Conservation (phyloP, 768 basidiomycete genomes). For the Tephrocybe sp. region DNA sequence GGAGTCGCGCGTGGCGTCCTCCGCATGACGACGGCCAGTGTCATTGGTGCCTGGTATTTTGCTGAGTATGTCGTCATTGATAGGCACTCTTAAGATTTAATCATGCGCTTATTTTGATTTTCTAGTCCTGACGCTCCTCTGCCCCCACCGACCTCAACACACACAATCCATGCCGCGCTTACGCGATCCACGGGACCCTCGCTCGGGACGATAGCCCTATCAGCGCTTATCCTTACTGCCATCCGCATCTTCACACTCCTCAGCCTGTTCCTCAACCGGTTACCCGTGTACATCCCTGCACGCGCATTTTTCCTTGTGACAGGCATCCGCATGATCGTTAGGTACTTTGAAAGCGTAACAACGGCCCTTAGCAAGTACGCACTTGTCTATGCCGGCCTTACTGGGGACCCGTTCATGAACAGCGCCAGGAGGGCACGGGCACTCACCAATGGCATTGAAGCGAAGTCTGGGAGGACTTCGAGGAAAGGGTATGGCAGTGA, state of each 20-base stretch:
- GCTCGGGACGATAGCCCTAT: constrained; percentile 74
- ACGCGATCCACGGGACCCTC: constrained; percentile 79
- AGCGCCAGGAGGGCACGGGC: constrained; percentile 49
- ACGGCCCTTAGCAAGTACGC: constrained; percentile 57
- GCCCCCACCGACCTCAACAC: constrained; percentile 58
- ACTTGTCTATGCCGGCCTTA: constrained; percentile 71
- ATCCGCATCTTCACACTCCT: constrained; percentile 58
- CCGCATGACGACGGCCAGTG: constrained; percentile 73
- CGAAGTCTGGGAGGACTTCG: constrained; percentile 32
- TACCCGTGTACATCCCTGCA: constrained; percentile 54
- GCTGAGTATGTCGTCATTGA: constrained; percentile 37
- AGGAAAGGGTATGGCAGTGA: constrained; percentile 52
- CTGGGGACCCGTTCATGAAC: constrained; percentile 66
- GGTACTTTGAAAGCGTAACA: constrained; percentile 52
- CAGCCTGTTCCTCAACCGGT: constrained; percentile 46
- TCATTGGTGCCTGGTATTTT: constrained; percentile 93
- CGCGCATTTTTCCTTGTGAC: constrained; percentile 41
- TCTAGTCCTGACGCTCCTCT: constrained; percentile 31
- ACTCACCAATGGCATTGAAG: constrained; percentile 34
- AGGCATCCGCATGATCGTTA: constrained; percentile 46
- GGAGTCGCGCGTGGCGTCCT: constrained; percentile 76
- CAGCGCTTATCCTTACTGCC: constrained; percentile 72
- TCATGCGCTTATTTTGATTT: background rate
- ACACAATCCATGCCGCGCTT: constrained; percentile 74
- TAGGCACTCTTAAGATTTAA: background rate